Conservation (phyloP, 345 rosid genomes). For the Salix udensis region DNA sequence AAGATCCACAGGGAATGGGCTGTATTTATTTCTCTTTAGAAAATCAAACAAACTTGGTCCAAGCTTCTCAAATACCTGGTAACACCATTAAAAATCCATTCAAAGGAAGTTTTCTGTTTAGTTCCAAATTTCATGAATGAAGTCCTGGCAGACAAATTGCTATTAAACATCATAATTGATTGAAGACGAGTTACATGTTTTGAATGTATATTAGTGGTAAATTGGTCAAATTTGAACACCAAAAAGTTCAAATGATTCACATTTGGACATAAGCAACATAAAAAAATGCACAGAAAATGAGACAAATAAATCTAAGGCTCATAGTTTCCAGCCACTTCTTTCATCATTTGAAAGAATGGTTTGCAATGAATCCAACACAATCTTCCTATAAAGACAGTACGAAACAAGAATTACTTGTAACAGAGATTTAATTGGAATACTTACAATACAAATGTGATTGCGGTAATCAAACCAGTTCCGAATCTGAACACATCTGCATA, state of each 20-base stretch:
- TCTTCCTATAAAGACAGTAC: not conserved
- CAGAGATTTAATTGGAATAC: constrained; percentile 30
- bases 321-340: not conserved
- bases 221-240: not conserved
- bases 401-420: not conserved
- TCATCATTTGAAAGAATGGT: not conserved
- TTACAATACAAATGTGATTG: constrained; percentile 72
- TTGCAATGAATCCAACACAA: constrained; percentile 1
- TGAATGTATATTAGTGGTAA: not conserved
- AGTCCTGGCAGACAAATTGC: constrained; percentile 24
- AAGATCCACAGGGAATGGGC: constrained; percentile 33
- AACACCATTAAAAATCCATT: constrained; percentile 47
- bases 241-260: not conserved
- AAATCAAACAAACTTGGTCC: constrained; percentile 31
- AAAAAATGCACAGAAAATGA: not conserved
- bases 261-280: not conserved
- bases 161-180: constrained; percentile 12
- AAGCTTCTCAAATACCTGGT: constrained; percentile 34
- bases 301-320: not conserved
- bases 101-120: constrained; percentile 51
- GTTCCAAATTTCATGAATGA: constrained; percentile 34
- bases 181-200: not conserved
- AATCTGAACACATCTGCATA: constrained; percentile 70
- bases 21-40: constrained; percentile 32
- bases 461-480: constrained; percentile 71